Evolutionary conservation across 768 basidiomycete species (phyloP).

Genomic region (Hericium rajendrae): DNA sequence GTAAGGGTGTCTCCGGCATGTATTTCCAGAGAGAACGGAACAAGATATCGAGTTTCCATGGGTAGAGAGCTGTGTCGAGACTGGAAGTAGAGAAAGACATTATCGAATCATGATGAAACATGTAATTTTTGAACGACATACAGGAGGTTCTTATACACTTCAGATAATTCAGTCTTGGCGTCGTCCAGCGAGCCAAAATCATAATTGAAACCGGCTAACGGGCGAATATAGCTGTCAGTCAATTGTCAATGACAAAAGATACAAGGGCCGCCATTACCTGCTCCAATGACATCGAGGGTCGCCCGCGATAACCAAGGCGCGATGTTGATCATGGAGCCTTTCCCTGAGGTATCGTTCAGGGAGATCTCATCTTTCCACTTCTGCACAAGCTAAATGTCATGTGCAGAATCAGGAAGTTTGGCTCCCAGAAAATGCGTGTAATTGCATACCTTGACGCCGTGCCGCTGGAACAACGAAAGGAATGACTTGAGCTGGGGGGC

Average conservation of each 20-base stretch:
- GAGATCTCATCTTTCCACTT: slow-evolving; percentile 18
- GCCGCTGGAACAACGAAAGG: slow-evolving; percentile 15
- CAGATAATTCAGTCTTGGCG: slow-evolving; percentile 10
- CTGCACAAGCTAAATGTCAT: slow-evolving; percentile 11
- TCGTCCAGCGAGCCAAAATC: slow-evolving; percentile 18
- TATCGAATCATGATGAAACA: neutral
- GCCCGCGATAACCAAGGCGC: slow-evolving; percentile 15
- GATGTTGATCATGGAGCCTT: slow-evolving; percentile 10
- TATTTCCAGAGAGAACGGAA: slow-evolving; percentile 15
- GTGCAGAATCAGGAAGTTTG: too few relatives aligned
- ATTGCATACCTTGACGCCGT: slow-evolving; percentile 13
- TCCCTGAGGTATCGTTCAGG: neutral
- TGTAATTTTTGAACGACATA: slow-evolving; percentile 1
- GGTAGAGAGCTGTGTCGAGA: slow-evolving; percentile 6
- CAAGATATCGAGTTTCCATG: slow-evolving; percentile 1
- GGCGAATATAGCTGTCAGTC: neutral
- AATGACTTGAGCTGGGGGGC: slow-evolving; percentile 15
- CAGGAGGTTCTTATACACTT: slow-evolving; percentile 19
- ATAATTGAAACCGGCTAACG: slow-evolving; percentile 17
- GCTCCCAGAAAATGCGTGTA: neutral
- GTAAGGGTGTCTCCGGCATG: slow-evolving; percentile 7
- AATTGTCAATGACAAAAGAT: neutral
- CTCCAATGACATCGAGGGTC: slow-evolving; percentile 21
- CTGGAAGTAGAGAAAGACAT: neutral
- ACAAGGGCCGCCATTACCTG: slow-evolving; percentile 6